Evolutionary conservation across 2,329 filamentous ascomycete species (phyloP), one percentile per base, ranked within the genome.

Genomic region (Fonsecaea pedrosoi): DNA sequence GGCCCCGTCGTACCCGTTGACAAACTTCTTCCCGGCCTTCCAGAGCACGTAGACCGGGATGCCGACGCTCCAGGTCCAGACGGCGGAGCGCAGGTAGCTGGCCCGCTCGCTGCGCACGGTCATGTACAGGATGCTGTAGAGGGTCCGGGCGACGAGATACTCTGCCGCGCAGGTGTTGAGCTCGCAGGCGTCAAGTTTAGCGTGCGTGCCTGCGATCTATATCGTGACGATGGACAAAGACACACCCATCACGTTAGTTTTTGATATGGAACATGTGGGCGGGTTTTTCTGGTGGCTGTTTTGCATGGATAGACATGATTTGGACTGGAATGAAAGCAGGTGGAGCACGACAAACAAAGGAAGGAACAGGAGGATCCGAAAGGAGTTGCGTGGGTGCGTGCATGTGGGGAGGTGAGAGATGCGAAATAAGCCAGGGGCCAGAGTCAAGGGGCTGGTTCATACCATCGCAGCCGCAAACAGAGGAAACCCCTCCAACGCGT

Each of bases 401-500:
- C 7, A 59, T 8, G 60, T 34, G 54, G 8, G 13, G 25, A 18
- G 53, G 30, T n/a, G 9, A 10, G 13, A 38, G 34, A 6, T 53
- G 9, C 55, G 9, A 50, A 40, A 25, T 2, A 25, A 25, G 25
- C 25, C 25, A 25, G 30, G 15, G 15, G 30, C 6, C 30, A 25
- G 35, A n/a, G 13, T 30, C 15, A 37, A 37, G 2, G 18, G n/a
- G 25, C 9, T 21, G 40, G n/a, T n/a, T 37, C 70, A 54, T 72
- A 75, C 72, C 75, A 78, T 77, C 10, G 76, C 75, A 67, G 74
- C 73, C 9, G 76, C 76, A 65, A 78, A 78, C 50, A 78, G 64
- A 4, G 77, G 77, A 53, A 78, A 68, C 3, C 73, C 70, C 60
- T 78, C 77, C 60, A 78, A 67, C 1, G 76, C 76, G 71, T 78